phyloP scores from a whole-genome alignment of 805 yeast genomes.

The Yarrowia yakushimensis region DNA sequence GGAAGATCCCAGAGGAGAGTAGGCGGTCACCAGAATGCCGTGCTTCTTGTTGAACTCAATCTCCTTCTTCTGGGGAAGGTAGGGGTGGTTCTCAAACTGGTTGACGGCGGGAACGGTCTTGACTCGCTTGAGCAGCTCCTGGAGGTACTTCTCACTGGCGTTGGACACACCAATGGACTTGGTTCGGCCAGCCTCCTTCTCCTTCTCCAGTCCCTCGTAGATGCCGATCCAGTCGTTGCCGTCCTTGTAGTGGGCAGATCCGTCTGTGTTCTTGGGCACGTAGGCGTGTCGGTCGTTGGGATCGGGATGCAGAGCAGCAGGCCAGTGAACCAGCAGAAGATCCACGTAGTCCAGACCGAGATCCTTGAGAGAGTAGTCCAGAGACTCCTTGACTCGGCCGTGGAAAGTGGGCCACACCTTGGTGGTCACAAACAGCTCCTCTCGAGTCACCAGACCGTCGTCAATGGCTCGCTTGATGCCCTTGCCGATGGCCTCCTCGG shows the following conservation, averaged over 20 bases:
- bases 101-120: constrained; percentile 61
- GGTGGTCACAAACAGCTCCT: constrained; percentile 66
- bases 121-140: constrained; percentile 44
- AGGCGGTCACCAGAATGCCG: constrained; percentile 62
- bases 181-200: constrained; percentile 46
- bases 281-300: constrained; percentile 42
- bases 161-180: constrained; percentile 73
- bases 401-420: constrained; percentile 48
- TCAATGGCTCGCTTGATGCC: constrained; percentile 38
- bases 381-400: constrained; percentile 47
- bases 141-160: constrained; percentile 51
- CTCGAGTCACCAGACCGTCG: constrained; percentile 54
- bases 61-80: constrained; percentile 61
- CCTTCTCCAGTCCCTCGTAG: constrained; percentile 46
- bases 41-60: constrained; percentile 50
- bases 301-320: constrained; percentile 47
- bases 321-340: constrained; percentile 81
- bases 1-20: constrained; percentile 54
- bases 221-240: constrained; percentile 30
- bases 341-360: constrained; percentile 75
- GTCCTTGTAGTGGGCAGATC: constrained; percentile 32
- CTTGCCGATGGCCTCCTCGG: constrained; percentile 62
- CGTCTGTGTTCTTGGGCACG: constrained; percentile 36
- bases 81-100: constrained; percentile 75
- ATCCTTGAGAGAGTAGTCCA: constrained; percentile 57